Percentiles rank a stretch among this genome's conserved stretches.
These are phyloP conservation scores for Themeda triandra DNA, from an alignment of 176 grass and related monocot species.

Conservation along the genomic window DNA sequence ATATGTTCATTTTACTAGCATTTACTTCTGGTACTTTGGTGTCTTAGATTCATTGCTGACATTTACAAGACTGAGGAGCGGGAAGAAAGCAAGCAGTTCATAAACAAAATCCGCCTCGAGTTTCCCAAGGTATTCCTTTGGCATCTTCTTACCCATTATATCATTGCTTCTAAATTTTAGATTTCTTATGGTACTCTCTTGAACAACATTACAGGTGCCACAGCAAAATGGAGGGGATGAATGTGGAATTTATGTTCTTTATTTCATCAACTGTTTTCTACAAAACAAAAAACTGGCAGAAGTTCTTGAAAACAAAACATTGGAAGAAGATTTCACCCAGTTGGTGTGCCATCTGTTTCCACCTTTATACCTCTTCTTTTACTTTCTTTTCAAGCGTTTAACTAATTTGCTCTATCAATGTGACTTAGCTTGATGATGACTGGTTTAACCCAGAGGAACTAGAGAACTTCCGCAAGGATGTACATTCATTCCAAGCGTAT, in stretches of 20 bases:
- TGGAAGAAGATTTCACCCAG: conserved; percentile 55
- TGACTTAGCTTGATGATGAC: conserved; percentile 46
- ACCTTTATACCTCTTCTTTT: conserved; percentile 17
- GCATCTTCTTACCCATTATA: conserved; percentile 5
- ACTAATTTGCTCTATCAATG: conserved; percentile 14
- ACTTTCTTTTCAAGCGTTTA: background rate
- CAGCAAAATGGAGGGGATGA: conserved; percentile 74
- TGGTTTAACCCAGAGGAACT: conserved; percentile 65
- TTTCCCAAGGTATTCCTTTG: conserved; percentile 62
- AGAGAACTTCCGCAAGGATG: conserved; percentile 54
- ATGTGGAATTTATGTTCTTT: conserved; percentile 87
- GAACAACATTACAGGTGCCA: conserved; percentile 61
- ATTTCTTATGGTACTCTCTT: background rate
- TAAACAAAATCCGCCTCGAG: conserved; percentile 66
- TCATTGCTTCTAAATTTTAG: background rate
- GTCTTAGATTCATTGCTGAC: conserved; percentile 69
- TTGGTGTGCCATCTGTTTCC: conserved; percentile 35
- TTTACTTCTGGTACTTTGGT: background rate
- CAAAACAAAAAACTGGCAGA: conserved; percentile 30
- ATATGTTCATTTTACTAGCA: background rate
- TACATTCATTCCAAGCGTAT: conserved; percentile 55
- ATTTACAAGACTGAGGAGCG: conserved; percentile 74
- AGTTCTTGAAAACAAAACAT: conserved; percentile 47
- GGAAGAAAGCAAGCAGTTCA: conserved; percentile 50
- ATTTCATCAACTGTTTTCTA: conserved; percentile 75